phyloP scores from a whole-genome alignment of 768 basidiomycete species.

The Boletus fagicola region DNA sequence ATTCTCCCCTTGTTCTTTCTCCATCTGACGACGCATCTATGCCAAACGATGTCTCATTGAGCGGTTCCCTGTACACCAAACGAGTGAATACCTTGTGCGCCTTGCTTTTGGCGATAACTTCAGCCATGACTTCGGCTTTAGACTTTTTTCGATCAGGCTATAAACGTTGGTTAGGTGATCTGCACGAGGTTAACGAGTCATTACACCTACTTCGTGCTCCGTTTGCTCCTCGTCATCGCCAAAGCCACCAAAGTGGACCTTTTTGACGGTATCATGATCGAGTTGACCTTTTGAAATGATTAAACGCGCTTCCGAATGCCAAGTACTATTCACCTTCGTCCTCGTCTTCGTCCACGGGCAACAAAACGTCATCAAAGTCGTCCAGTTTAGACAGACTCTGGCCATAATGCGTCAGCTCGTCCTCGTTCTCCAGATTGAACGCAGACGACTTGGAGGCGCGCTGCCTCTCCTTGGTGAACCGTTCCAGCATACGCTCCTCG shows the following conservation, averaged over 20 bases:
- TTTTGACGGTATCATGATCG: slow-evolving; percentile 61
- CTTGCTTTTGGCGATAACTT: slow-evolving; percentile 97
- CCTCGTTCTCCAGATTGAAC: slow-evolving; percentile 92
- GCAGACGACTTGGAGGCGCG: slow-evolving; percentile 67
- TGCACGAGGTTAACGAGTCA: background rate
- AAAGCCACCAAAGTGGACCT: slow-evolving; percentile 85
- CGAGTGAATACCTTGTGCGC: slow-evolving; percentile 70
- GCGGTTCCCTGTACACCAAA: background rate
- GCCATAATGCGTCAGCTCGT: slow-evolving; percentile 89
- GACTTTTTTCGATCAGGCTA: slow-evolving; percentile 85
- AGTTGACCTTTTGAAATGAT: slow-evolving; percentile 53
- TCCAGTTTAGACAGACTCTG: slow-evolving; percentile 83
- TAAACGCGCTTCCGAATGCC: background rate
- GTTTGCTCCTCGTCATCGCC: slow-evolving; percentile 60
- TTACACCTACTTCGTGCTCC: slow-evolving; percentile 44
- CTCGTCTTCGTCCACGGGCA: slow-evolving; percentile 52
- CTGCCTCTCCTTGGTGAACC: slow-evolving; percentile 90
- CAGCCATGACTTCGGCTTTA: slow-evolving; percentile 96
- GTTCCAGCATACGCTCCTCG: slow-evolving; percentile 95
- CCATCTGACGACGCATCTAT: slow-evolving; percentile 84
- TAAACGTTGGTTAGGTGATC: slow-evolving; percentile 1
- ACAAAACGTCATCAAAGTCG: slow-evolving; percentile 73
- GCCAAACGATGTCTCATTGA: background rate
- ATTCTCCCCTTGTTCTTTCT: slow-evolving; percentile 81
- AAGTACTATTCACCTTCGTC: slow-evolving; percentile 39